These are phyloP conservation scores for Metarhizium anisopliae DNA, from an alignment of 2,329 filamentous ascomycete species.

Conservation along the genomic window DNA sequence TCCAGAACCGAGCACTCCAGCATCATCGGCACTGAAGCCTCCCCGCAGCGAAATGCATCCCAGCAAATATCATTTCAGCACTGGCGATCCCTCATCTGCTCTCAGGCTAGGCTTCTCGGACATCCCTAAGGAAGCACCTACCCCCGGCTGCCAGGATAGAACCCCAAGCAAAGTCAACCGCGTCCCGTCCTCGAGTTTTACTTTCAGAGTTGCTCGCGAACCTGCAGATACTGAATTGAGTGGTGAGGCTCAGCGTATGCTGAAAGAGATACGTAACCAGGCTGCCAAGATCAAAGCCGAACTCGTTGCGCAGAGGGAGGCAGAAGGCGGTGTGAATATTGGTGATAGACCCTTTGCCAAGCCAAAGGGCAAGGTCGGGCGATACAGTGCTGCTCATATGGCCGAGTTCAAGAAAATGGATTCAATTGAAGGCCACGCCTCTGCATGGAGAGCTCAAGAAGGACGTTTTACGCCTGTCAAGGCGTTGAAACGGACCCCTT, in stretches of 20 bases:
- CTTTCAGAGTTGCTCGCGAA: conserved; percentile 59
- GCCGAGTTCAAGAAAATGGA: conserved; percentile 96
- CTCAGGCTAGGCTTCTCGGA: conserved; percentile 75
- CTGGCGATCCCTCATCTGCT: conserved; percentile 69
- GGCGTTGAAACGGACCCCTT: conserved; percentile 31
- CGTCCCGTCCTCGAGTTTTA: conserved; percentile 51
- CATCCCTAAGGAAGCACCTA: conserved; percentile 45
- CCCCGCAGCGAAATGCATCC: conserved; percentile 84
- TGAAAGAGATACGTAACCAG: conserved; percentile 63
- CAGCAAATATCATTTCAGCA: conserved; percentile 68
- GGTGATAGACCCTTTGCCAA: conserved; percentile 64
- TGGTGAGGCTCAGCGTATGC: conserved; percentile 50
- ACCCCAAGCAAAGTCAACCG: conserved; percentile 55
- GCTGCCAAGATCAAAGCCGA: conserved; percentile 62
- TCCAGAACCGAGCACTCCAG: conserved; percentile 47
- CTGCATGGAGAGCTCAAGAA: conserved; percentile 58
- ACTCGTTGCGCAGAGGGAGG: conserved; percentile 52
- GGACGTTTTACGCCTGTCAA: conserved; percentile 41
- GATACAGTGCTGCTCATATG: conserved; percentile 81
- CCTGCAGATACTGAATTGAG: conserved; percentile 44
- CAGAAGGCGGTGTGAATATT: conserved; percentile 33
- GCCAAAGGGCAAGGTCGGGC: conserved; percentile 66
- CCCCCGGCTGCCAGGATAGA: conserved; percentile 22
- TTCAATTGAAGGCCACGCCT: conserved; percentile 81
- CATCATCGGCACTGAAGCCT: conserved; percentile 58